These are phyloP conservation scores for Paecilomyces sp. DNA, from an alignment of 2,329 filamentous ascomycete species.

Conservation along the genomic window DNA sequence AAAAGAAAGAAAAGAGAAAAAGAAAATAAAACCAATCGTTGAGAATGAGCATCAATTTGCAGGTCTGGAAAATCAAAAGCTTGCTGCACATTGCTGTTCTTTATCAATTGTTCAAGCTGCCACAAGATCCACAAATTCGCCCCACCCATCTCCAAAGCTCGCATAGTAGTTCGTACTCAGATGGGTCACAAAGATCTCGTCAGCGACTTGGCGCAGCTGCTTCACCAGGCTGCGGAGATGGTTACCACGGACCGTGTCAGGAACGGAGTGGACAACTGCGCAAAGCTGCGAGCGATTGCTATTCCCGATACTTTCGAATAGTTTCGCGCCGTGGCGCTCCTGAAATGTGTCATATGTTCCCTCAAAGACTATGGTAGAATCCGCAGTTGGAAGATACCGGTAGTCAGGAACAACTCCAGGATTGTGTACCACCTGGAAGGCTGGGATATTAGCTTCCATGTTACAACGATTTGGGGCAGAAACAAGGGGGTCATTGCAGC, in stretches of 20 bases:
- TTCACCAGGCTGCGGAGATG: slow-evolving; percentile 25
- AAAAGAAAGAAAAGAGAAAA: background rate
- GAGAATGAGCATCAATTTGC: background rate
- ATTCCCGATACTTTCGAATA: slow-evolving; percentile 24
- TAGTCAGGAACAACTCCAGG: slow-evolving; percentile 38
- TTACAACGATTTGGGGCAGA: slow-evolving; percentile 15
- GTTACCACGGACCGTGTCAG: slow-evolving; percentile 21
- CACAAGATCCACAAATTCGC: slow-evolving; percentile 23
- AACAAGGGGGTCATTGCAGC: background rate
- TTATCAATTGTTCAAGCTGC: background rate
- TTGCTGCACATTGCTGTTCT: background rate
- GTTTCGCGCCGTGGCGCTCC: slow-evolving; percentile 21
- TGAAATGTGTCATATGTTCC: slow-evolving; percentile 33
- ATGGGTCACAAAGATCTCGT: slow-evolving; percentile 35
- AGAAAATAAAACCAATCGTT: no score
- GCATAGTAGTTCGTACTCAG: slow-evolving; percentile 33
- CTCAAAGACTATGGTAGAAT: slow-evolving; percentile 43
- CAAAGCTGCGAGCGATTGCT: slow-evolving; percentile 25
- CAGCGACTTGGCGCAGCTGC: slow-evolving; percentile 26
- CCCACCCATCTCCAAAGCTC: slow-evolving; percentile 30
- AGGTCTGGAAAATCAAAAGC: background rate
- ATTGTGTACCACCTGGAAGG: slow-evolving; percentile 36
- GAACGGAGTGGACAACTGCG: slow-evolving; percentile 33
- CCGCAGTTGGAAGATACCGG: slow-evolving; percentile 33
- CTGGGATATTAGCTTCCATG: slow-evolving; percentile 4